Percentiles rank a stretch among this genome's conserved stretches.
phyloP scores from a whole-genome alignment of 768 basidiomycete genomes.

The Mycena belliarum region DNA sequence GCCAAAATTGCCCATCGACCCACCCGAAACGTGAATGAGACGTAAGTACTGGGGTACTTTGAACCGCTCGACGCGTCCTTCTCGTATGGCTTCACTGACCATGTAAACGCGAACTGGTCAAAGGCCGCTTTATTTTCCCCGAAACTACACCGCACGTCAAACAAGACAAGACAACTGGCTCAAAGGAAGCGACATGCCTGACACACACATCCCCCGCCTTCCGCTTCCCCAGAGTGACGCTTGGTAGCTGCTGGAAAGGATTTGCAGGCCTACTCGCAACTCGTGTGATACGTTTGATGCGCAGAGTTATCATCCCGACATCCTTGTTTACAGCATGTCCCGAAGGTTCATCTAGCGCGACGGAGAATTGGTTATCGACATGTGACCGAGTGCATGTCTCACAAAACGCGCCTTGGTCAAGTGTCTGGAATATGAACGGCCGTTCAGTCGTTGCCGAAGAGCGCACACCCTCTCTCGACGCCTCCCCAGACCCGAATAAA shows the following conservation, averaged over 20 bases:
- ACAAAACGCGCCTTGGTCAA: constrained; percentile 38
- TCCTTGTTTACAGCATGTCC: constrained; percentile 35
- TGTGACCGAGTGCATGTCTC: not conserved
- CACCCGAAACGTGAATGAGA: constrained; percentile 62
- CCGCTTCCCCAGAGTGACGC: constrained; percentile 34
- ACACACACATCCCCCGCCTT: constrained; percentile 45
- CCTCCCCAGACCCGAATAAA: constrained; percentile 54
- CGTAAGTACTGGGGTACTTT: constrained; percentile 47
- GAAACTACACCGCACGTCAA: constrained; percentile 39
- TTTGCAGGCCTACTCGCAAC: constrained; percentile 42
- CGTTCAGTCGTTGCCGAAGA: constrained; percentile 51
- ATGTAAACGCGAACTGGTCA: constrained; percentile 51
- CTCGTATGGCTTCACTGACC: constrained; percentile 53
- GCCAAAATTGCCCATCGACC: no score
- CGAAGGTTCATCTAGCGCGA: constrained; percentile 12
- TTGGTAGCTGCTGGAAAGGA: constrained; percentile 40
- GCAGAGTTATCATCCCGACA: constrained; percentile 53
- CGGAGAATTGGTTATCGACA: no score
- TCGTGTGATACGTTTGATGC: constrained; percentile 42
- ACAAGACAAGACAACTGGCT: not conserved
- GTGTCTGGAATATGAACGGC: constrained; percentile 60
- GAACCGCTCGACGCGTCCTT: constrained; percentile 28
- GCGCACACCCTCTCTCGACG: constrained; percentile 55
- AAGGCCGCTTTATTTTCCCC: constrained; percentile 42
- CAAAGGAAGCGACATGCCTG: constrained; percentile 45